A percentile compares a stretch with the other conserved stretches of the same genome.
These are phyloP conservation scores for Solanum paucissectum DNA, from an alignment of 257 asterid species.

Conservation along the genomic window DNA sequence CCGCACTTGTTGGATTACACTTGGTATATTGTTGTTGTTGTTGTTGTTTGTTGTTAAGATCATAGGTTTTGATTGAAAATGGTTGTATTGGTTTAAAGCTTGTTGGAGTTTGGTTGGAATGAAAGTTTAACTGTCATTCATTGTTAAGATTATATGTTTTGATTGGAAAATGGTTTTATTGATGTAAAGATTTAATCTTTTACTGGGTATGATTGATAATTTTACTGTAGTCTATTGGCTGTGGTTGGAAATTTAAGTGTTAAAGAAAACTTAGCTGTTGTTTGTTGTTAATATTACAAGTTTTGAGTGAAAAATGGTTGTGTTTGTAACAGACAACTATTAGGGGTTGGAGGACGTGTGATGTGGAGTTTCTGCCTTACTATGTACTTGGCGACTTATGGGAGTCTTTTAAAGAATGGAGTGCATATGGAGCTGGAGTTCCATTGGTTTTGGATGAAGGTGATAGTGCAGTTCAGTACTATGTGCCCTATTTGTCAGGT, in stretches of 20 bases:
- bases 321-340: constrained; percentile 41
- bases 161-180: background rate
- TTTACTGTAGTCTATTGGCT: background rate
- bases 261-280: background rate
- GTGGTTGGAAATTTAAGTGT: background rate
- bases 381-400: constrained; percentile 78
- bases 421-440: constrained; percentile 96
- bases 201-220: background rate
- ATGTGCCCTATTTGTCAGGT: constrained; percentile 86
- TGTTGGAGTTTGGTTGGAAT: background rate
- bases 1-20: background rate
- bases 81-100: background rate
- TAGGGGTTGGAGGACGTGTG: constrained; percentile 65
- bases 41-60: background rate
- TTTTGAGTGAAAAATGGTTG: background rate
- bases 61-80: background rate
- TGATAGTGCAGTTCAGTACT: constrained; percentile 69
- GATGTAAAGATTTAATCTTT: background rate
- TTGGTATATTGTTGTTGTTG: background rate
- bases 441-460: constrained; percentile 67
- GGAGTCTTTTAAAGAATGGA: constrained; percentile 94
- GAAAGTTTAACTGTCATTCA: background rate
- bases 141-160: background rate
- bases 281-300: background rate
- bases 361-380: constrained; percentile 51